Evolutionary conservation across 192 early-diverging fungal species (phyloP), one percentile per base, ranked within the genome.

Genomic region (Backusella morwellensis): DNA sequence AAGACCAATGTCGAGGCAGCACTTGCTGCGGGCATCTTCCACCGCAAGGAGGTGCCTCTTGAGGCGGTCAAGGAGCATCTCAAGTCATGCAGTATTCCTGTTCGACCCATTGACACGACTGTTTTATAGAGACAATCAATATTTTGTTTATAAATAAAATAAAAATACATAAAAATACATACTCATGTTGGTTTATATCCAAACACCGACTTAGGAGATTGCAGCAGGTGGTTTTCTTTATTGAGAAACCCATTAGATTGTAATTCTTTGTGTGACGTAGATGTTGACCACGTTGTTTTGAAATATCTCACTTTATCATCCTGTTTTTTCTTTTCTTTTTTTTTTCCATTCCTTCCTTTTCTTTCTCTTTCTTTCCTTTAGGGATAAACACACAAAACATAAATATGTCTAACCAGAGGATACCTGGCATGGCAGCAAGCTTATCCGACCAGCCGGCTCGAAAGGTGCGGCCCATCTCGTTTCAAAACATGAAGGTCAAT

Each of bases 11-110:
- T 94, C 9, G 97, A 99, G 40, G 97, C 98, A 21, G 97, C 96
- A 0, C 85, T 99, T 73, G 98, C 98, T 17, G 98, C 98, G 0
- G 98, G 98, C 38, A 99, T 99, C 75, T 99, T 99, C 85, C 98
- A 99, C 80, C 89, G 98, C 52, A 83, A 90, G 73, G 97, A 99
- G 79, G 96, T 99, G 7, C 94, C 96, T 32, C 92, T 99, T 70
- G 81, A 87, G 59, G 83, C 83, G 35, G 97, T 99, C 76, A 99
- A 99, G 86, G 72, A 82, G 0, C 88, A 94, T 50, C 81, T 97
- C 78, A 74, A 68, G 17, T 47, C 85, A 69, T 78, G 70, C 1
- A 85, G 85, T 6, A 84, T 94, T 35, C 75, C 85, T 17, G 84
- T 93, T 36, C 83, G 94, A 29, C 74, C 72, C 8, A 59, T 79